Base-by-base conservation (phyloP, 2,329 filamentous ascomycete genomes). In the Claviceps sp. region DNA sequence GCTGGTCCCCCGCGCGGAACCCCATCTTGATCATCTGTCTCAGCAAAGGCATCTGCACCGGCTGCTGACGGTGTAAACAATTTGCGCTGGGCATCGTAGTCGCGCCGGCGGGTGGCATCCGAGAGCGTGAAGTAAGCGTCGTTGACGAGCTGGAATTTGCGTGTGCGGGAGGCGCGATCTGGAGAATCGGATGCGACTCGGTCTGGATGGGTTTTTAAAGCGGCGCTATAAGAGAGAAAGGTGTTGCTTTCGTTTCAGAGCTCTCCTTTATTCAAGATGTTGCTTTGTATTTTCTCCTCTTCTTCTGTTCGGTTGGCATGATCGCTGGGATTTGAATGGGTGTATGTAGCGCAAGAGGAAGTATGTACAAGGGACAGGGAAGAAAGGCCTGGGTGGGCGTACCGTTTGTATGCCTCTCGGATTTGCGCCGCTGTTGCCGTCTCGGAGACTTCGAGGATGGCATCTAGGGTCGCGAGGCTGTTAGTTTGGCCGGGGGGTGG, bases 331-430 rank as follows among this genome's bases (percentile, higher is more conserved):
- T 34, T 34, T 34, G 17, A 9, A 43, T 43, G 40, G 11, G 20
- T 5, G n/a, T 43, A 43, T n/a, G n/a, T 43, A 43, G 22, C 40
- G 13, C 8, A 26, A 26, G 4, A 44, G 8, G 8, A 16, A 11
- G 4, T 34, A 20, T 20, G 20, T 20, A 20, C 3, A 11, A 34
- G 4, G 29, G 9, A 34, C 9, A 34, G 29, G 29, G 29, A 11
- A 4, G 29, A 34, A 34, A 9, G 29, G 26, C 11, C 29, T 34
- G 9, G 29, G 29, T 11, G 29, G 11, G 23, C 65, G 50, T 62
- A 87, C 85, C 85, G 85, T 67, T 98, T 98, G 75, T 97, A 98
- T 49, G 90, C 93, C 75, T 88, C 86, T 60, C 91, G 86, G 64
- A 98, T 84, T 66, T 97, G 86, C 62, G 89, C 82, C 53, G 83